A percentile compares a stretch with the other conserved stretches of the same genome.
Evolutionary conservation across 495 filamentous ascomycete genomes (phyloP).

Genomic region (Penicillium longicatenatum): DNA sequence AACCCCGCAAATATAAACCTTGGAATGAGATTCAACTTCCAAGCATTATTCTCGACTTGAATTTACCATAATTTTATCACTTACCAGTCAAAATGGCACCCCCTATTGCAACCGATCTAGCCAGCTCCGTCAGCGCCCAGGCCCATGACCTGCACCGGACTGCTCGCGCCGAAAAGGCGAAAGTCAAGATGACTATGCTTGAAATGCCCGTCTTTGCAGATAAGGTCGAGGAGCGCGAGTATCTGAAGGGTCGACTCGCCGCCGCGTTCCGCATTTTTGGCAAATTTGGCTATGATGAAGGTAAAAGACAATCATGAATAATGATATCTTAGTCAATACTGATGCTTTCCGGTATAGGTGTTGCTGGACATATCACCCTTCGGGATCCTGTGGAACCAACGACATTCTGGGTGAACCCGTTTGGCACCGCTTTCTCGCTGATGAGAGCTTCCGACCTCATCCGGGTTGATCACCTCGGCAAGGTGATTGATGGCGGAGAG

Average conservation of each 20-base stretch:
- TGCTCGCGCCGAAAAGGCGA: slow-evolving; percentile 31
- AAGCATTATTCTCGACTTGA: neutral
- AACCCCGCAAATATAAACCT: neutral
- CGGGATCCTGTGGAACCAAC: slow-evolving; percentile 67
- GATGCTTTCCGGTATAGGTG: slow-evolving; percentile 30
- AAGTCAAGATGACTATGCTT: slow-evolving; percentile 51
- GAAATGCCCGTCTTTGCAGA: slow-evolving; percentile 58
- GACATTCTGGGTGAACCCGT: slow-evolving; percentile 82
- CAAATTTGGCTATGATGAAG: slow-evolving; percentile 67
- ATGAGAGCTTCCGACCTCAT: slow-evolving; percentile 75
- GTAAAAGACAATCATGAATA: slow-evolving; percentile 16
- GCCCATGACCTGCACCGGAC: slow-evolving; percentile 31
- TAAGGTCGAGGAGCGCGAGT: slow-evolving; percentile 62
- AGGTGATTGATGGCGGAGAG: slow-evolving; percentile 68
- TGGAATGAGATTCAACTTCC: neutral
- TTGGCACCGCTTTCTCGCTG: slow-evolving; percentile 68
- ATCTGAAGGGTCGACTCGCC: slow-evolving; percentile 65
- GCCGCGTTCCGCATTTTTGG: slow-evolving; percentile 71
- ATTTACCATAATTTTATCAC: neutral
- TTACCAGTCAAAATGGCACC: slow-evolving; percentile 27
- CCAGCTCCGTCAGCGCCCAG: slow-evolving; percentile 20
- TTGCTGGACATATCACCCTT: slow-evolving; percentile 63
- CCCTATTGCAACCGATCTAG: slow-evolving; percentile 33
- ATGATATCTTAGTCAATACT: neutral
- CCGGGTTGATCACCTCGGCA: slow-evolving; percentile 63